A percentile compares a stretch with the other conserved stretches of the same genome.
phyloP scores from a whole-genome alignment of 257 asterid species.

The Salvia miltiorrhiza region DNA sequence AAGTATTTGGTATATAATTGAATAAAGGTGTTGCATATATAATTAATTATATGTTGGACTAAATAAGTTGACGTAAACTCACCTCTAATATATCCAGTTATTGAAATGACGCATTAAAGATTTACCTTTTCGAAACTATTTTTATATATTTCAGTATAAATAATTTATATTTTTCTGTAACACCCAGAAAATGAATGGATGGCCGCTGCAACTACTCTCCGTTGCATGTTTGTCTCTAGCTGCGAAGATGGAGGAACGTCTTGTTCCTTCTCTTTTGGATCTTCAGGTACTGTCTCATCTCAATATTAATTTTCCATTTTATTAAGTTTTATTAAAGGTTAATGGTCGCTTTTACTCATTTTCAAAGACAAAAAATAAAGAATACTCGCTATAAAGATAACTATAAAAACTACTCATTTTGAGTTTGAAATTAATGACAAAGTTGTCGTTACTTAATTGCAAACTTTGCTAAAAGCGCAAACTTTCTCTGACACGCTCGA shows the following conservation, averaged over 20 bases:
- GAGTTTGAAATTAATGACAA: too few species aligned
- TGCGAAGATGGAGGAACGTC: slow-evolving; percentile 94
- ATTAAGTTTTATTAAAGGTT: background rate
- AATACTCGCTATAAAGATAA: too few species aligned
- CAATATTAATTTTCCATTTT: background rate
- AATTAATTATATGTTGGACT: too few species aligned
- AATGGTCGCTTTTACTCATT: too few species aligned
- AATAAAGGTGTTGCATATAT: slow-evolving; percentile 15
- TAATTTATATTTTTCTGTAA: too few species aligned
- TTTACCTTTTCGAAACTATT: background rate
- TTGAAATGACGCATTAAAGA: background rate
- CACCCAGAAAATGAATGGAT: slow-evolving; percentile 74
- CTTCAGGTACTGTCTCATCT: slow-evolving; percentile 55
- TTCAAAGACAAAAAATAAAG: too few species aligned
- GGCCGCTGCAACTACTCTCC: slow-evolving; percentile 86
- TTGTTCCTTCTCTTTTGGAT: slow-evolving; percentile 86
- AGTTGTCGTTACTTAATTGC: too few species aligned
- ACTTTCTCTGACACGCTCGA: too few species aligned
- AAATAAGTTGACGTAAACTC: background rate
- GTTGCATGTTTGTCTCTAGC: slow-evolving; percentile 93
- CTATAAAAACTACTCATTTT: too few species aligned
- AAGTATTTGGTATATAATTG: slow-evolving; percentile 13
- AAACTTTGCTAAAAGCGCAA: too few species aligned
- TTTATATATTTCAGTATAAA: too few species aligned
- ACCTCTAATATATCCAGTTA: background rate